Percentiles rank a stretch among this genome's conserved stretches.
Conservation (phyloP, 169 alveolate genomes). For the Plasmodium knowlesi region DNA sequence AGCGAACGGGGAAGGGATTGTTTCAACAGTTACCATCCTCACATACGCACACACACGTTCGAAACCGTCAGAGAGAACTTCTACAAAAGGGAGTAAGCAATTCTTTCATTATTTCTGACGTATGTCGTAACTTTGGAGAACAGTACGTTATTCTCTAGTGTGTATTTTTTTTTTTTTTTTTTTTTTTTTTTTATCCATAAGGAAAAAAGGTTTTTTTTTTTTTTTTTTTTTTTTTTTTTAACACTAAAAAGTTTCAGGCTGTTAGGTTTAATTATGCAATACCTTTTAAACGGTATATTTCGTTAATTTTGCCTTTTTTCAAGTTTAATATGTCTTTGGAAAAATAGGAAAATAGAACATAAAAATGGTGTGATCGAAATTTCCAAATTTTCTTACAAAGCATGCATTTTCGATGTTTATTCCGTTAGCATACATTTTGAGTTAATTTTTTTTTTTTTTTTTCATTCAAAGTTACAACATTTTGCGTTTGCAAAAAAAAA, state of each 20-base stretch:
- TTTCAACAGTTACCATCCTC: not conserved
- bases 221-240: not conserved
- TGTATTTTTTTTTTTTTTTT: not conserved
- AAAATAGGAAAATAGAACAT: not conserved
- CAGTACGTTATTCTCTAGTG: not conserved
- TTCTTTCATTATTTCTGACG: not conserved
- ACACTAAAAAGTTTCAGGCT: not conserved
- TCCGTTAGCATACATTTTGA: slow-evolving; percentile 14
- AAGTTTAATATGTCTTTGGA: slow-evolving; percentile 2
- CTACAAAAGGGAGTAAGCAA: not conserved
- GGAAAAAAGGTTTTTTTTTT: not conserved
- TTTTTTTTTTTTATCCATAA: not conserved
- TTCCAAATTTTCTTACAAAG: slow-evolving; percentile 32
- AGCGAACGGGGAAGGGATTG: not conserved
- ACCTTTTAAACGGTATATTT: not conserved
- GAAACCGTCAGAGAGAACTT: not conserved
- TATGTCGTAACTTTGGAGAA: not conserved
- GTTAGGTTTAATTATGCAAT: not conserved
- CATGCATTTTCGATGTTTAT: slow-evolving; percentile 1
- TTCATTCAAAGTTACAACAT: not conserved
- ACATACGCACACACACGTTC: not conserved
- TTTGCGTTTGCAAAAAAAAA: not conserved
- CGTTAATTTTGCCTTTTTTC: not conserved
- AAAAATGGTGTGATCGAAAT: slow-evolving; percentile 1
- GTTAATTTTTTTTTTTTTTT: not conserved